Percentiles rank a stretch among this genome's conserved stretches.
These are phyloP conservation scores for Moricandia arvensis DNA, from an alignment of 345 rosid species.

Conservation along the genomic window DNA sequence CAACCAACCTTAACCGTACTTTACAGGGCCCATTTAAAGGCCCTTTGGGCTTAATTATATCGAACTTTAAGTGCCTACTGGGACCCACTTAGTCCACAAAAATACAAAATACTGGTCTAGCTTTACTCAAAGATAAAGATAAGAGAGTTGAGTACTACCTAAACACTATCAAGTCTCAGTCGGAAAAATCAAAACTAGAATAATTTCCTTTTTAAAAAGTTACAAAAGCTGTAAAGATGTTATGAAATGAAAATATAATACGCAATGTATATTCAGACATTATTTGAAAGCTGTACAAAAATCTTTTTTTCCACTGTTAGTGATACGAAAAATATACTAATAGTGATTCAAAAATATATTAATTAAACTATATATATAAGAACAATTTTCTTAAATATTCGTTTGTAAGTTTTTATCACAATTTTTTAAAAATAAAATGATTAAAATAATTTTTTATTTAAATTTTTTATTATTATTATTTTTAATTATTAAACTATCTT, in stretches of 20 bases:
- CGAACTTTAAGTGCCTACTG: background rate
- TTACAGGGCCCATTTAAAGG: background rate
- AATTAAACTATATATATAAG: background rate
- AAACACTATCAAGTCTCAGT: background rate
- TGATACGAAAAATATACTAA: background rate
- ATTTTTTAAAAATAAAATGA: too few species aligned
- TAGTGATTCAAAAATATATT: background rate
- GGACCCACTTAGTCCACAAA: conserved; percentile 1
- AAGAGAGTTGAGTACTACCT: background rate
- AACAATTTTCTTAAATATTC: too few species aligned
- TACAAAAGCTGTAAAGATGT: background rate
- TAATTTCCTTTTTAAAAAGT: background rate
- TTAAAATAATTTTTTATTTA: too few species aligned
- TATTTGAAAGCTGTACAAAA: background rate
- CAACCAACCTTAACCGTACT: background rate
- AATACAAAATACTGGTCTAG: background rate
- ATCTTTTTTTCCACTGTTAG: background rate
- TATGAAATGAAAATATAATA: background rate
- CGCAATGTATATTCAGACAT: background rate
- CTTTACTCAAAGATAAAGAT: conserved; percentile 17
- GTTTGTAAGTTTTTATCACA: too few species aligned
- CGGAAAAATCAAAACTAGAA: background rate
- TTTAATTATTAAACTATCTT: too few species aligned
- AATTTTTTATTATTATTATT: too few species aligned
- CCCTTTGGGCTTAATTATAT: background rate